These are phyloP conservation scores for Phytophthora citricola DNA, from an alignment of 352 stramenopile species.

Conservation along the genomic window DNA sequence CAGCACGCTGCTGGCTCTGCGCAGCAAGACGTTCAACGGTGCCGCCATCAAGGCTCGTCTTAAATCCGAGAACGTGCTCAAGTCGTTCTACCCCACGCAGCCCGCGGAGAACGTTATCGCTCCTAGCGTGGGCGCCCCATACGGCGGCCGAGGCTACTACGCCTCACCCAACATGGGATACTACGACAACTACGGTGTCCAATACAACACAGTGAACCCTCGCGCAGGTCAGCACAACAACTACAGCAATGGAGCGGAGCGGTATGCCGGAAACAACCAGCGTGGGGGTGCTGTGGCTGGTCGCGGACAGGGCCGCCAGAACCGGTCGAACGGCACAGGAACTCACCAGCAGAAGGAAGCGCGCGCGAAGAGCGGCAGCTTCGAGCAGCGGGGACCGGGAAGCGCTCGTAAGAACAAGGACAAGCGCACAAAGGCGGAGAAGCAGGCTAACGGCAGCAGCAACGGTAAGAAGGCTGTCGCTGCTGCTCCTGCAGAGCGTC, in stretches of 20 bases:
- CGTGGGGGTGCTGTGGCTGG: conserved; percentile 29
- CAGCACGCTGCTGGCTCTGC: conserved; percentile 83
- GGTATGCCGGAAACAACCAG: conserved; percentile 50
- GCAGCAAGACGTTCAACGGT: conserved; percentile 91
- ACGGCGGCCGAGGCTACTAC: conserved; percentile 77
- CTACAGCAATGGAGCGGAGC: conserved; percentile 50
- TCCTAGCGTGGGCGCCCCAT: conserved; percentile 43
- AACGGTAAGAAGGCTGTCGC: conserved; percentile 43
- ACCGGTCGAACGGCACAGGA: conserved; percentile 38
- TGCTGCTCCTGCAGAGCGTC: conserved; percentile 46
- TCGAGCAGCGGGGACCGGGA: conserved; percentile 50
- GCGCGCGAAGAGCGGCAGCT: conserved; percentile 60
- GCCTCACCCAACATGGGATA: conserved; percentile 55
- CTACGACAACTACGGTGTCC: conserved; percentile 86
- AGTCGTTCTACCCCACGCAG: conserved; percentile 91
- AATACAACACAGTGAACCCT: conserved; percentile 62
- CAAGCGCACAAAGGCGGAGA: conserved; percentile 58
- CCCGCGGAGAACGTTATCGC: conserved; percentile 55
- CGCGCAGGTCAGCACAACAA: conserved; percentile 38
- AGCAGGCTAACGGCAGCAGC: conserved; percentile 35
- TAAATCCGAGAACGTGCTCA: conserved; percentile 94
- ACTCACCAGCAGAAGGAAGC: conserved; percentile 48
- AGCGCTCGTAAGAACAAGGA: conserved; percentile 69
- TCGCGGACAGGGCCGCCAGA: conserved; percentile 45
- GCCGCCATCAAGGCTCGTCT: conserved; percentile 91